Conservation (phyloP, 371 early-diverging fungal species). For the Mortierella sp. region DNA sequence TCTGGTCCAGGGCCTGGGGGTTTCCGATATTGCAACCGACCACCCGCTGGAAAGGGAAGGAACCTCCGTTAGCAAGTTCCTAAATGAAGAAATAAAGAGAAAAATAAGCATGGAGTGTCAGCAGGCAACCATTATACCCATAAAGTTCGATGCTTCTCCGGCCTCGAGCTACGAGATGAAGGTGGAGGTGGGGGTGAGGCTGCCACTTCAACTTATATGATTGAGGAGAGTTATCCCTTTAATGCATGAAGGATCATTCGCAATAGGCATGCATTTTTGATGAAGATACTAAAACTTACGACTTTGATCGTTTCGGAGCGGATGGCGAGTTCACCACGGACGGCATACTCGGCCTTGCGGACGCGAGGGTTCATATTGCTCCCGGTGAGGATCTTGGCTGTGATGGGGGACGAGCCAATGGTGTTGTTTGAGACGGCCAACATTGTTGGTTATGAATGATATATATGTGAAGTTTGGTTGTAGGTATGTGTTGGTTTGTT, state of each 20-base stretch:
- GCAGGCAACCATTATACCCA: neutral
- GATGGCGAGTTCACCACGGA: constrained; percentile 96
- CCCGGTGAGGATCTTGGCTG: constrained; percentile 69
- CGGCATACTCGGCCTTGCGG: constrained; percentile 92
- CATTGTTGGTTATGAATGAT: constrained; percentile 1
- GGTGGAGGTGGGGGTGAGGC: no score
- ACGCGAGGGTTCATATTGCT: constrained; percentile 84
- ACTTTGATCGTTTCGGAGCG: constrained; percentile 88
- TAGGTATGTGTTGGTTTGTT: neutral
- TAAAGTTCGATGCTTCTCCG: neutral
- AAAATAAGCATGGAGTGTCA: neutral
- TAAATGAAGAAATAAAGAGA: constrained; percentile 22
- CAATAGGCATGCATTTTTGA: neutral
- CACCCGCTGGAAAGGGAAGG: constrained; percentile 82
- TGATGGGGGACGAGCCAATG: neutral
- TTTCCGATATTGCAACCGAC: constrained; percentile 98
- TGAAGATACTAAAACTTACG: constrained; percentile 56
- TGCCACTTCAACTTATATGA: neutral
- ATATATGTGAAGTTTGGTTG: neutral
- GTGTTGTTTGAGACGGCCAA: neutral
- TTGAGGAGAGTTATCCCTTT: neutral
- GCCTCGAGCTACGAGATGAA: neutral
- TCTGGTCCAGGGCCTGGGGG: constrained; percentile 95
- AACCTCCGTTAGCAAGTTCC: constrained; percentile 64
- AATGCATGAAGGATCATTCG: neutral